These are phyloP conservation scores for Eremochloa ophiuroides DNA, from an alignment of 176 grass and related monocot genomes.

Conservation along the genomic window DNA sequence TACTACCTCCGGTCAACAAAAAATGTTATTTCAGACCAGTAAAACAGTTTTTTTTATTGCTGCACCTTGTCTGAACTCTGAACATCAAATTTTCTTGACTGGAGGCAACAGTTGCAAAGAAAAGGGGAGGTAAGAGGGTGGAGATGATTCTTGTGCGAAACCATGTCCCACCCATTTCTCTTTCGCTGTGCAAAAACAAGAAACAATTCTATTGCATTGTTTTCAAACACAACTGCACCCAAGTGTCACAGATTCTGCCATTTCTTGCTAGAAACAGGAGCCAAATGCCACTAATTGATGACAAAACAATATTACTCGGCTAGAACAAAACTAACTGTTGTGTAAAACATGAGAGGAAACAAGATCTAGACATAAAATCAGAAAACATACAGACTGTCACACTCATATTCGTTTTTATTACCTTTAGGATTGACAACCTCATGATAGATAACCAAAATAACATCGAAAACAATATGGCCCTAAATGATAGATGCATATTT, in stretches of 20 bases:
- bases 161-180: neutral
- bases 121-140: neutral
- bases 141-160: neutral
- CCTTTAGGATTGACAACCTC: neutral
- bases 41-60: neutral
- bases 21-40: neutral
- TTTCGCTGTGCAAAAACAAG: neutral
- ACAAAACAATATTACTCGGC: neutral
- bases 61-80: neutral
- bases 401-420: neutral
- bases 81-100: neutral
- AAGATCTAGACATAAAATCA: neutral
- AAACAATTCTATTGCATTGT: neutral
- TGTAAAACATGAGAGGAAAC: neutral
- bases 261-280: neutral
- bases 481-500: neutral
- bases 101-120: neutral
- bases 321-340: conserved; percentile 10
- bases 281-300: neutral
- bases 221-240: neutral
- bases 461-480: neutral
- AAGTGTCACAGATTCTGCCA: neutral
- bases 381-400: neutral
- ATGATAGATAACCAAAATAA: neutral
- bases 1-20: neutral